phyloP scores from a whole-genome alignment of 2,329 filamentous ascomycete genomes.

The Madurella mycetomatis region DNA sequence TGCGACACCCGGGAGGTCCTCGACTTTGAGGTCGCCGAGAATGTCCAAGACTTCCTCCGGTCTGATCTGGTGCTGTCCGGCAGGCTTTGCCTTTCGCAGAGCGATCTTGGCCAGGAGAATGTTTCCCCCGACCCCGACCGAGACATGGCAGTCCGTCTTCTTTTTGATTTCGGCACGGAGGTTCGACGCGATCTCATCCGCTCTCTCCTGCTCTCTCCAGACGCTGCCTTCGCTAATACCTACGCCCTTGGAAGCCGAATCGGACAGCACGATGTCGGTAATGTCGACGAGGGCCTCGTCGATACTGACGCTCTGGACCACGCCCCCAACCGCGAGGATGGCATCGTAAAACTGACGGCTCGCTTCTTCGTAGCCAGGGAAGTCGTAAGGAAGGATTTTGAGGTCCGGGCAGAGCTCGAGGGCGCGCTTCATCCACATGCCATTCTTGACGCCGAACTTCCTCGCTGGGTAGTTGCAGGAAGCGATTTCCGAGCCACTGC shows the following conservation, averaged over 20 bases:
- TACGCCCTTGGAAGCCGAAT: slow-evolving; percentile 61
- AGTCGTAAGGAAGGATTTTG: slow-evolving; percentile 92
- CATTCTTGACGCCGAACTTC: slow-evolving; percentile 84
- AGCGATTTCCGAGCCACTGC: slow-evolving; percentile 87
- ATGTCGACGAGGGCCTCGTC: slow-evolving; percentile 91
- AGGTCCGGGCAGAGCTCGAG: slow-evolving; percentile 77
- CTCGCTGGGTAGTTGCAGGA: slow-evolving; percentile 95
- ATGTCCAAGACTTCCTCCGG: slow-evolving; percentile 74
- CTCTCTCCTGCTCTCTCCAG: slow-evolving; percentile 73
- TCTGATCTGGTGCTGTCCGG: slow-evolving; percentile 84
- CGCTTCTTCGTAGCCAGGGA: slow-evolving; percentile 87
- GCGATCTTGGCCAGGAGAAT: slow-evolving; percentile 90
- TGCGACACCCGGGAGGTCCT: slow-evolving; percentile 86
- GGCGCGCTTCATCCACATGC: slow-evolving; percentile 98
- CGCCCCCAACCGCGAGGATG: slow-evolving; percentile 71
- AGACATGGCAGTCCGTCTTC: slow-evolving; percentile 80
- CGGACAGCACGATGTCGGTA: slow-evolving; percentile 62
- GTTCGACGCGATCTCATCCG: slow-evolving; percentile 62
- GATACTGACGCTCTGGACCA: slow-evolving; percentile 94
- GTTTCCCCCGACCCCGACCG: slow-evolving; percentile 86
- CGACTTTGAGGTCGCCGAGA: slow-evolving; percentile 71
- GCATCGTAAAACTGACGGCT: slow-evolving; percentile 83
- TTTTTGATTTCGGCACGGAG: slow-evolving; percentile 67
- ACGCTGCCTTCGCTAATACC: slow-evolving; percentile 64
- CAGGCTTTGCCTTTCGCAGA: slow-evolving; percentile 86